phyloP scores from a whole-genome alignment of 768 basidiomycete species.

The Boletus vermiculosoides region DNA sequence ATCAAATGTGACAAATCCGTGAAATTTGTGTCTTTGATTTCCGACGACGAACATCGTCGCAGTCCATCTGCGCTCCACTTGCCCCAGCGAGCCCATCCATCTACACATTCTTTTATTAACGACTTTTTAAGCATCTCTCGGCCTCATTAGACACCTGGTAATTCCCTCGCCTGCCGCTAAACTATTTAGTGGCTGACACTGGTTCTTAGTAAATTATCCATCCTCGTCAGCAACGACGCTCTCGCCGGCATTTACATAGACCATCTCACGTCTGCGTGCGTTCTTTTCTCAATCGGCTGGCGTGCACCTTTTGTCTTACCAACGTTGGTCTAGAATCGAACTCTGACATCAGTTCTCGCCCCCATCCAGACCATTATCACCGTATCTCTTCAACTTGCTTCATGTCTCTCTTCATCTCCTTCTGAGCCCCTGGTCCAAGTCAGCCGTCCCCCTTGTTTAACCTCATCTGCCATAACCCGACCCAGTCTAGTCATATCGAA shows the following conservation, averaged over 20 bases:
- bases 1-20: constrained; percentile 23
- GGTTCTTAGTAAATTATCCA: constrained; percentile 20
- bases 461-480: neutral
- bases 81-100: neutral
- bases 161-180: neutral
- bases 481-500: constrained; percentile 4
- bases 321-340: constrained; percentile 14
- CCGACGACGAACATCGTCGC: constrained; percentile 15
- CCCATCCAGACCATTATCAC: neutral
- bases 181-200: constrained; percentile 10
- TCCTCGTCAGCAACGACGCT: constrained; percentile 3
- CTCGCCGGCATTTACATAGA: constrained; percentile 6
- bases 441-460: neutral
- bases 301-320: constrained; percentile 9
- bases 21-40: constrained; percentile 20
- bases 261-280: constrained; percentile 7
- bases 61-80: constrained; percentile 2
- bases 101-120: constrained; percentile 17
- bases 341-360: constrained; percentile 9
- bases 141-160: constrained; percentile 5
- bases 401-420: constrained; percentile 18
- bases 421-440: constrained; percentile 16
- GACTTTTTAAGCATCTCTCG: constrained; percentile 4
- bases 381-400: constrained; percentile 7
- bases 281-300: constrained; percentile 6